Evolutionary conservation across 176 grass and related monocot genomes (phyloP).

Genomic region (Alopecurus myosuroides): DNA sequence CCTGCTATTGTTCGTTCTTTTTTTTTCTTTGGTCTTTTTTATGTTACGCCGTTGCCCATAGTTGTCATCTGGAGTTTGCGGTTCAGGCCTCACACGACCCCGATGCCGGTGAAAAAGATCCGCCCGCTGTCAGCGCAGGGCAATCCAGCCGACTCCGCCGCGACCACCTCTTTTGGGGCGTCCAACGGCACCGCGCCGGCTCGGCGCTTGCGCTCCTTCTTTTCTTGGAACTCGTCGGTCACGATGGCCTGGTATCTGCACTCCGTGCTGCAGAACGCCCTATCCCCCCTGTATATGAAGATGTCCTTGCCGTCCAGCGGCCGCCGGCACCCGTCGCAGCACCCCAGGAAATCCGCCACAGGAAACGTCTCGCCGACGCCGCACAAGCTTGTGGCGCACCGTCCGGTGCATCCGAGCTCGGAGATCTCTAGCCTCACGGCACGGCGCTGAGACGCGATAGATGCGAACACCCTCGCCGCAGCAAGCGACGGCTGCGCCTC

Average conservation of each 20-base stretch:
- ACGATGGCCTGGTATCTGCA: conserved; percentile 79
- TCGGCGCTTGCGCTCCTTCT: conserved; percentile 46
- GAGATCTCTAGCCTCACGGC: conserved; percentile 52
- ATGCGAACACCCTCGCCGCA: background rate
- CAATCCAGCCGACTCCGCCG: conserved; percentile 34
- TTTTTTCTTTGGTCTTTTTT: background rate
- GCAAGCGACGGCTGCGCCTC: conserved; percentile 8
- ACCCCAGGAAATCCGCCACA: conserved; percentile 66
- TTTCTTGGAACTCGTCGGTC: conserved; percentile 65
- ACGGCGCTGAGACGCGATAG: conserved; percentile 24
- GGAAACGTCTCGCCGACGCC: conserved; percentile 20
- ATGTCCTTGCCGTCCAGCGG: conserved; percentile 78
- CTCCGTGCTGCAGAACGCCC: conserved; percentile 95
- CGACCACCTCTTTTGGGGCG: background rate
- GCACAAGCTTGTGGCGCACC: conserved; percentile 45
- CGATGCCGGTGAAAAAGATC: conserved; percentile 83
- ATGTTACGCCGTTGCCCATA: background rate
- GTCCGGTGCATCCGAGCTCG: conserved; percentile 50
- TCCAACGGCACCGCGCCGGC: background rate
- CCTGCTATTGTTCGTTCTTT: background rate
- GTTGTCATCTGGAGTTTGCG: background rate
- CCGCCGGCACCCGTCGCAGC: conserved; percentile 64
- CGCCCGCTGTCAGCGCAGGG: conserved; percentile 44
- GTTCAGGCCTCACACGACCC: conserved; percentile 33
- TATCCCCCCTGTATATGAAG: conserved; percentile 91